Evolutionary conservation across 2,329 filamentous ascomycete genomes (phyloP), one percentile per base, ranked within the genome.

Genomic region (Talaromyces sp.): DNA sequence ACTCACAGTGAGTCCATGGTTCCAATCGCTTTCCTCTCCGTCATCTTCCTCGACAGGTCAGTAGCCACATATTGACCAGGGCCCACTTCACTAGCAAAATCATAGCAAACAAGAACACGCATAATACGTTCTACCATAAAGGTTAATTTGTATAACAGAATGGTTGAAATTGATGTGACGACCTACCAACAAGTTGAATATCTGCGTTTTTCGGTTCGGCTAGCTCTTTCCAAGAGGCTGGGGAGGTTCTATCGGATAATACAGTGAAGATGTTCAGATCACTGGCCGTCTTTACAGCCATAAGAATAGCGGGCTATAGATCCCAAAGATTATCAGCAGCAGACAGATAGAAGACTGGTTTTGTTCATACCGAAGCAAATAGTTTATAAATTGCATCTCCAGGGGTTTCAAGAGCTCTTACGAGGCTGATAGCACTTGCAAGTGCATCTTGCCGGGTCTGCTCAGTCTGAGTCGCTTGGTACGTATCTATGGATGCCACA

Each of bases 101-200:
- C 72, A 73, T 76, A 79, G 1, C 76, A 75, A 6, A 75, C 72
- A 1, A 79, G 72, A 54, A 79, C 77, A 56, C 73, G 74, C n/a
- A 74, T 68, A 3, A 75, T 72, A n/a, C 77, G 74, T 52, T 74
- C 72, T 58, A 67, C 66, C 22, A 19, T n/a, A 54, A 35, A 54
- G 27, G 52, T 75, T 71, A 22, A 68, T 39, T 75, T 65, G 69
- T 64, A 24, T 68, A 65, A 11, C 71, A 27, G 68, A 22, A 66
- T 67, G n/a, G 72, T 54, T 54, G 10, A 41, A 27, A 70, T 67
- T 37, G 27, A 45, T 9, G 14, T 45, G 19, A 13, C 39, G 59
- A 62, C 65, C 56, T 45, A 68, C 66, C 58, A 52, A 67, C 59
- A 14, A 68, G 37, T 33, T 33, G 31, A 27, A 65, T 62, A 31